These are phyloP conservation scores for Pezicula neosporulosa DNA, from an alignment of 2,329 filamentous ascomycete species.

Conservation along the genomic window DNA sequence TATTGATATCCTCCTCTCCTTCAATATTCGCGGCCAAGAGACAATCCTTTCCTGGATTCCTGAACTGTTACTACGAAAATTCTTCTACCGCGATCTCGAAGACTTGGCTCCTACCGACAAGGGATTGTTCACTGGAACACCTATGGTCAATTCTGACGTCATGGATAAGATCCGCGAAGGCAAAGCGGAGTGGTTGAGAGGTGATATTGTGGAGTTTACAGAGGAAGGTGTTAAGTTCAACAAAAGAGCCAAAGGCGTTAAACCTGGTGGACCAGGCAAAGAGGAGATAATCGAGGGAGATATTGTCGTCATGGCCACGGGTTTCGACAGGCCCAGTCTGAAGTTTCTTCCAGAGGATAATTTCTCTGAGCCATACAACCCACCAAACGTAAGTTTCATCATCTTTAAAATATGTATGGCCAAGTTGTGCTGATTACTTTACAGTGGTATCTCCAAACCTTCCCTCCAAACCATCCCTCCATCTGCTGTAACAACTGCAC, in stretches of 20 bases:
- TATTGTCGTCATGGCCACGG: constrained; percentile 79
- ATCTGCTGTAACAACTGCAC: constrained; percentile 83
- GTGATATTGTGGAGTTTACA: constrained; percentile 69
- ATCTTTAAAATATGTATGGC: too few relatives aligned
- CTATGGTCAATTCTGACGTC: constrained; percentile 83
- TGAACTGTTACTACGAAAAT: constrained; percentile 67
- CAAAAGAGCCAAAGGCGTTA: constrained; percentile 66
- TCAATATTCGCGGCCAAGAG: constrained; percentile 79
- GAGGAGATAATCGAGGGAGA: constrained; percentile 67
- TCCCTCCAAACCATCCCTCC: constrained; percentile 70
- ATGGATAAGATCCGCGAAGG: constrained; percentile 72
- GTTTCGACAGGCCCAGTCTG: constrained; percentile 71
- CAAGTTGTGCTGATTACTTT: too few relatives aligned
- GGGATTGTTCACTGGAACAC: constrained; percentile 79
- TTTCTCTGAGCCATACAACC: constrained; percentile 69
- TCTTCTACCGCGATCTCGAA: constrained; percentile 80
- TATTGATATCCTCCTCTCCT: constrained; percentile 67
- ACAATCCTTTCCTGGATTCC: constrained; percentile 75
- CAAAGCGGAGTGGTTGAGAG: constrained; percentile 74
- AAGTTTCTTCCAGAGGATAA: constrained; percentile 70
- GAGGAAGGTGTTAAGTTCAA: constrained; percentile 68
- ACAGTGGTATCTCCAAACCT: constrained; percentile 79
- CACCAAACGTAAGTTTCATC: constrained; percentile 52
- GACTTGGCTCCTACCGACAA: constrained; percentile 67
- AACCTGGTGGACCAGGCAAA: constrained; percentile 69